These are phyloP conservation scores for barrel medic (Medicago truncatula) DNA, from an alignment of 306 rosid species.

Conservation along the genomic window MtrunA17r5.0-ANR NC_053042.1:45547001-45547500, in stretches of 20 bases:
- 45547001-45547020: constrained; percentile 70
- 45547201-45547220: background rate
- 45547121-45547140: no score
- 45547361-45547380: background rate
- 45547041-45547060: constrained; percentile 86
- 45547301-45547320: background rate
- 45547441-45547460: background rate
- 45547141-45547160: background rate
- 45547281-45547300: background rate
- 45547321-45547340: no score
- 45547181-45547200: no score
- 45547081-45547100: background rate
- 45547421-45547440: background rate
- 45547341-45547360: no score
- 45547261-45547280: no score
- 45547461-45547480: no score
- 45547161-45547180: no score
- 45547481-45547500: no score
- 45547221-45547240: background rate
- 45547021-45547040: constrained; percentile 80
- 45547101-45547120: no score
- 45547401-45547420: constrained; percentile 5
- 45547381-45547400: background rate
- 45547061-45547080: background rate
- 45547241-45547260: no score